Conservation (phyloP, 371 early-diverging fungal genomes). For the Apophysomyces trapeziformis region DNA sequence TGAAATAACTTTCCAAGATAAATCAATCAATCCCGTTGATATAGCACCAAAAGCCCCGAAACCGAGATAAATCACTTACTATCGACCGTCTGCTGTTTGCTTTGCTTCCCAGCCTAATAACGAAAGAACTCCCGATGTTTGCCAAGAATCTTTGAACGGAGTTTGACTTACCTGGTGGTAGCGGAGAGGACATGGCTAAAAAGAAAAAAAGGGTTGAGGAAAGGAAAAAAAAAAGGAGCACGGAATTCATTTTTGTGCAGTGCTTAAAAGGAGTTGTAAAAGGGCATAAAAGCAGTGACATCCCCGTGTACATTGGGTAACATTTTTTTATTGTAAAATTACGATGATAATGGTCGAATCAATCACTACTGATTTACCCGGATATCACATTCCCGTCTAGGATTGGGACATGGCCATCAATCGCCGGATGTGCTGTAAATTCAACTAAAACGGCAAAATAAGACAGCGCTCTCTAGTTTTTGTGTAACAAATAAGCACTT, state of each 20-base stretch:
- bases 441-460: slow-evolving; percentile 14
- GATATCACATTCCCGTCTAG: not conserved
- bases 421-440: slow-evolving; percentile 14
- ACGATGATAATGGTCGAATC: not conserved
- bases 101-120: slow-evolving; percentile 52
- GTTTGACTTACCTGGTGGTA: slow-evolving; percentile 38
- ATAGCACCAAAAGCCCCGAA: not conserved
- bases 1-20: slow-evolving; percentile 50
- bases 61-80: slow-evolving; percentile 30
- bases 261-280: slow-evolving; percentile 9
- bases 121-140: not conserved
- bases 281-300: slow-evolving; percentile 8
- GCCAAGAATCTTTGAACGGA: not conserved
- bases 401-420: not conserved
- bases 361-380: not conserved
- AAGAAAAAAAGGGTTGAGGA: slow-evolving; percentile 14
- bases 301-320: not conserved
- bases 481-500: slow-evolving; percentile 8
- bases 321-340: slow-evolving; percentile 1
- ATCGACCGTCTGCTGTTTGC: slow-evolving; percentile 45
- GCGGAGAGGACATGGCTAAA: slow-evolving; percentile 42
- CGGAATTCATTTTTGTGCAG: slow-evolving; percentile 4
- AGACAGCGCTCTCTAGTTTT: not conserved
- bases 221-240: slow-evolving; percentile 16
- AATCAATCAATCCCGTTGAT: no score